Conservation (phyloP, 2,329 filamentous ascomycete genomes). For the Pseudogymnoascus sp. region DNA sequence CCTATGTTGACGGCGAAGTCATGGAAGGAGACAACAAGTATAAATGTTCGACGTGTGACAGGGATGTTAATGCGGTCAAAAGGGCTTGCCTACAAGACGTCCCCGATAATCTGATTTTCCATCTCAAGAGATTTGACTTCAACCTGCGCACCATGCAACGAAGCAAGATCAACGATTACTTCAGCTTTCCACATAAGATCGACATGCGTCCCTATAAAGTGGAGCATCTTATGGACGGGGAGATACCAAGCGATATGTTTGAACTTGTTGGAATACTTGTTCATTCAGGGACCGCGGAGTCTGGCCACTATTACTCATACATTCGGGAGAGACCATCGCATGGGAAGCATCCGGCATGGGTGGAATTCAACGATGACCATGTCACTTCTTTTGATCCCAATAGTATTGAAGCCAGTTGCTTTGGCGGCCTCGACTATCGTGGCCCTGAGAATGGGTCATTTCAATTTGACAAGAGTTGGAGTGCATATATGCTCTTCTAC, state of each 20-base stretch:
- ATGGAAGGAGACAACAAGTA: slow-evolving; percentile 99
- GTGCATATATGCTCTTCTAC: slow-evolving; percentile 98
- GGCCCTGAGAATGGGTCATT: slow-evolving; percentile 37
- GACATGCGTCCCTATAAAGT: slow-evolving; percentile 87
- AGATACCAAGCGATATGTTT: slow-evolving; percentile 64
- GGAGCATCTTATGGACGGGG: slow-evolving; percentile 65
- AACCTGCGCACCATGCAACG: slow-evolving; percentile 68
- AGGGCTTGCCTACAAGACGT: slow-evolving; percentile 85
- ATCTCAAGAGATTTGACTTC: slow-evolving; percentile 82
- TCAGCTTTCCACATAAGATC: slow-evolving; percentile 74
- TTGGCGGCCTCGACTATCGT: slow-evolving; percentile 60
- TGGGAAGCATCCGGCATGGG: slow-evolving; percentile 51
- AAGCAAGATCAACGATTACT: slow-evolving; percentile 92
- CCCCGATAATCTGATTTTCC: slow-evolving; percentile 90
- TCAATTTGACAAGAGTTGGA: slow-evolving; percentile 62
- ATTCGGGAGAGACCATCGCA: slow-evolving; percentile 67
- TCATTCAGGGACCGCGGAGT: slow-evolving; percentile 85
- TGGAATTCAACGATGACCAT: slow-evolving; percentile 90
- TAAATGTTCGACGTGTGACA: slow-evolving; percentile 84
- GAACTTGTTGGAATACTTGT: slow-evolving; percentile 93
- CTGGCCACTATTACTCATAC: slow-evolving; percentile 95
- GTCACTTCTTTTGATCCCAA: slow-evolving; percentile 68
- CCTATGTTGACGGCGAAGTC: slow-evolving; percentile 93
- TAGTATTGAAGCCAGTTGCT: slow-evolving; percentile 68
- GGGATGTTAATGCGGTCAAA: slow-evolving; percentile 88